Evolutionary conservation across 164 flowering plant species (phyloP).

Genomic region (Berberis vulgaris): DNA sequence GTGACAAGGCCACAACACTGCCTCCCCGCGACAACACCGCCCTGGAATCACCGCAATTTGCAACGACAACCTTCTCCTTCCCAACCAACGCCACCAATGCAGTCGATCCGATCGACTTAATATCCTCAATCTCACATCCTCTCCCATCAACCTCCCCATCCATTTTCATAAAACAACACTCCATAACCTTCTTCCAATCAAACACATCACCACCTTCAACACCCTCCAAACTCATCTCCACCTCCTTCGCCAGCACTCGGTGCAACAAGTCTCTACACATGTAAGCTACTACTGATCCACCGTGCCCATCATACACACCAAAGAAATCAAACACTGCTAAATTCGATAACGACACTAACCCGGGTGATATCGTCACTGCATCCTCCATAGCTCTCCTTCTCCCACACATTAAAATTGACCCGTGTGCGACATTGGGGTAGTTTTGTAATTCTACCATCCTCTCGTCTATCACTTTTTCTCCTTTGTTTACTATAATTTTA

Average conservation of each 20-base stretch:
- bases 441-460: not conserved
- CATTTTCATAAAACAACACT: conserved; percentile 42
- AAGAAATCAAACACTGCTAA: conserved; percentile 38
- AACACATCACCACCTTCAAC: conserved; percentile 5
- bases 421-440: conserved; percentile 20
- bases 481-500: too few relatives aligned
- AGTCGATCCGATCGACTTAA: conserved; percentile 55
- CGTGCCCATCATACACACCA: conserved; percentile 85
- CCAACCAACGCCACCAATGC: conserved; percentile 70
- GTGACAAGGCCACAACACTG: conserved; percentile 44
- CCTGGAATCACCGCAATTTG: conserved; percentile 84
- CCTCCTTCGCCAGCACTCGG: conserved; percentile 28
- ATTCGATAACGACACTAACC: conserved; percentile 11
- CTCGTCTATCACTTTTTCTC: not conserved
- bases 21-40: conserved; percentile 62
- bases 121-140: conserved; percentile 15
- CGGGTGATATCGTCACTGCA: conserved; percentile 41
- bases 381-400: conserved; percentile 84
- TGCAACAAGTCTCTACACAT: conserved; percentile 55
- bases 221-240: conserved; percentile 1
- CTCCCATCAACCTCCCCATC: conserved; percentile 39
- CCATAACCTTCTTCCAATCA: conserved; percentile 58
- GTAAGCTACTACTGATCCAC: conserved; percentile 59
- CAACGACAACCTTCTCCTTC: conserved; percentile 46
- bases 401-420: conserved; percentile 54